Percentiles rank a stretch among this genome's conserved stretches.
Conservation (phyloP, 2,329 filamentous ascomycete genomes). For the Ophiostoma quercus region DNA sequence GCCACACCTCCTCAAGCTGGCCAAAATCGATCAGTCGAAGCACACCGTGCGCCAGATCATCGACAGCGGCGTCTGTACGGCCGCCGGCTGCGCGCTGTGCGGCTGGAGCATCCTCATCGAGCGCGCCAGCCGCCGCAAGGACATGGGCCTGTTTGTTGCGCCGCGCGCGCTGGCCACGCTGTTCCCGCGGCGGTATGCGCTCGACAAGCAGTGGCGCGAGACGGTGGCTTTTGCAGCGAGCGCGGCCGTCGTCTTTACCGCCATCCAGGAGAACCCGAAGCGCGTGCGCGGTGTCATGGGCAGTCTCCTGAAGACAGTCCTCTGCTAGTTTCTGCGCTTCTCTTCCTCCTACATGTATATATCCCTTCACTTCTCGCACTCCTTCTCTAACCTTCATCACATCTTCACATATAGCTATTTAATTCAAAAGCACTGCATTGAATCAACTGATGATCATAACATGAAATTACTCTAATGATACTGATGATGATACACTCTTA, state of each 20-base stretch:
- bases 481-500: neutral
- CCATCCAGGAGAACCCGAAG: slow-evolving; percentile 55
- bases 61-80: slow-evolving; percentile 63
- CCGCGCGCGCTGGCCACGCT: slow-evolving; percentile 71
- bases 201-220: slow-evolving; percentile 62
- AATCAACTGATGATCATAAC: neutral
- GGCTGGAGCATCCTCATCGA: slow-evolving; percentile 80
- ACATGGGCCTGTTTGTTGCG: slow-evolving; percentile 74
- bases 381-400: neutral
- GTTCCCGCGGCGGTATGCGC: slow-evolving; percentile 62
- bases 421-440: neutral
- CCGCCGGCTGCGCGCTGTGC: slow-evolving; percentile 66
- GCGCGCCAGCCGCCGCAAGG: slow-evolving; percentile 58
- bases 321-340: slow-evolving; percentile 29
- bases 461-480: neutral
- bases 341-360: neutral
- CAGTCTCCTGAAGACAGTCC: slow-evolving; percentile 49
- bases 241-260: slow-evolving; percentile 65
- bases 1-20: neutral
- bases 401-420: neutral
- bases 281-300: slow-evolving; percentile 66
- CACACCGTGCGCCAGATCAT: slow-evolving; percentile 43
- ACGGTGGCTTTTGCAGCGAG: slow-evolving; percentile 61
- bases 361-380: neutral
- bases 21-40: neutral